Evolutionary conservation across 768 basidiomycete genomes (phyloP).

Genomic region (Pisolithus orientalis): DNA sequence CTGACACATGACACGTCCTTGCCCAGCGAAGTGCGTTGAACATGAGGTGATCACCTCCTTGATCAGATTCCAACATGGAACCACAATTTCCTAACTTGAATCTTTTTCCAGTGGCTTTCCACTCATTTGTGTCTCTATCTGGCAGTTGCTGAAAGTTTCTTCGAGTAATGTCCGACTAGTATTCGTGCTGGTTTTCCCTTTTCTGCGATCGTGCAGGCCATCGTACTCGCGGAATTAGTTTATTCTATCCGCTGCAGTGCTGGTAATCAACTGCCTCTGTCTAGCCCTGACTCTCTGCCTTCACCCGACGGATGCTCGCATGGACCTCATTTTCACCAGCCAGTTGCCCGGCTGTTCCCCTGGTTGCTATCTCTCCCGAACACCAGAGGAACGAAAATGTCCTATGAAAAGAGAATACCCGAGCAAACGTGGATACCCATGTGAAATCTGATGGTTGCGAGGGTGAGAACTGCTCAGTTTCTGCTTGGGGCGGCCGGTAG

Average conservation of each 20-base stretch:
- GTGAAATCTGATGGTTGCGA: neutral
- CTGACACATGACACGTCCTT: constrained; percentile 21
- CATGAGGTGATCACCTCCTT: constrained; percentile 28
- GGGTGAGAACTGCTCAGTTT: neutral
- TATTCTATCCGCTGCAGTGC: constrained; percentile 11
- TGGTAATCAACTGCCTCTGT: constrained; percentile 5
- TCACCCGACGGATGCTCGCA: constrained; percentile 11
- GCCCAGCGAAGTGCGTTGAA: constrained; percentile 20
- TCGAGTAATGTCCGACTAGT: constrained; percentile 26
- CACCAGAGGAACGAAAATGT: neutral
- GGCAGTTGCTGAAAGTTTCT: constrained; percentile 18
- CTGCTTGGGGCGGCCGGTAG: neutral
- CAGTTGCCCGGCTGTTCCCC: constrained; percentile 17
- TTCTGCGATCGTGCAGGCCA: constrained; percentile 1
- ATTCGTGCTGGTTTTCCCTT: constrained; percentile 9
- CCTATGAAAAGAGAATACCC: neutral
- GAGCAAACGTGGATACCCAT: neutral
- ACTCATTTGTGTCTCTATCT: constrained; percentile 21
- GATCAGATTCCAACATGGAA: constrained; percentile 17
- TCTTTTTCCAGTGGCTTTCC: constrained; percentile 19
- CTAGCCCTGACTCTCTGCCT: constrained; percentile 10
- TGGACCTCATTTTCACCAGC: constrained; percentile 7
- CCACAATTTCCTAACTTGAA: constrained; percentile 17
- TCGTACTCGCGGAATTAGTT: neutral
- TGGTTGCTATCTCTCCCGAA: constrained; percentile 1